A percentile compares a stretch with the other conserved stretches of the same genome.
Evolutionary conservation across 2,329 filamentous ascomycete genomes (phyloP).

Genomic region (Cadophora malorum): DNA sequence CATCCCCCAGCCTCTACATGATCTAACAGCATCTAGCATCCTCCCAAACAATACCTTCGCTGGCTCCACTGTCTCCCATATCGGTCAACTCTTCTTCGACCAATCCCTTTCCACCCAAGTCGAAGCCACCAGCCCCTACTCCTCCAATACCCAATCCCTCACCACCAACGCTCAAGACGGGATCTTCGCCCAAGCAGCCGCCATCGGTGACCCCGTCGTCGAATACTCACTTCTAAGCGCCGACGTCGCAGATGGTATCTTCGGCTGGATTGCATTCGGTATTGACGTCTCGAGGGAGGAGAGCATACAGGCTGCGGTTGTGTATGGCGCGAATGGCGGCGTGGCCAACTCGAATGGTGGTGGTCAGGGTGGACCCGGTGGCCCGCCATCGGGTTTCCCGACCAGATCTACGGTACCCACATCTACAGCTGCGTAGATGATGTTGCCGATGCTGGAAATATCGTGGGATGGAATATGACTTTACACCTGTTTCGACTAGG

Average conservation of each 20-base stretch:
- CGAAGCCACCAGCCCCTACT: slow-evolving; percentile 55
- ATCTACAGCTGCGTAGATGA: background rate
- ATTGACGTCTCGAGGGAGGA: slow-evolving; percentile 49
- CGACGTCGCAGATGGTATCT: slow-evolving; percentile 55
- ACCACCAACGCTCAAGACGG: slow-evolving; percentile 57
- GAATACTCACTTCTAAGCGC: slow-evolving; percentile 66
- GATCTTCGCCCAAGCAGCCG: slow-evolving; percentile 55
- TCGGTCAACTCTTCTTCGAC: slow-evolving; percentile 71
- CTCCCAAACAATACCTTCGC: slow-evolving; percentile 54
- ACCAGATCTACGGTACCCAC: background rate
- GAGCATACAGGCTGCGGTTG: slow-evolving; percentile 20
- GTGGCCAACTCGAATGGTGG: slow-evolving; percentile 11
- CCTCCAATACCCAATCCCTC: slow-evolving; percentile 52
- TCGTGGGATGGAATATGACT: too few relatives aligned
- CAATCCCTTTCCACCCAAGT: slow-evolving; percentile 59
- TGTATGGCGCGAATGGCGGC: slow-evolving; percentile 17
- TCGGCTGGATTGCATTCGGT: slow-evolving; percentile 61
- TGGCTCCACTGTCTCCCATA: slow-evolving; percentile 59
- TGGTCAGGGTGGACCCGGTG: background rate
- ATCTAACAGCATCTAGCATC: slow-evolving; percentile 41
- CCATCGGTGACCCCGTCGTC: slow-evolving; percentile 57
- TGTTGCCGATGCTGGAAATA: background rate
- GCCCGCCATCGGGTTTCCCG: background rate
- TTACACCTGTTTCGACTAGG: too few relatives aligned
- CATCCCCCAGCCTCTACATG: background rate